Percentiles rank a stretch among this genome's conserved stretches.
Evolutionary conservation across 1,284 basidiomycete genomes (phyloP).

Genomic region (Phellopilus nigrolimitatus): DNA sequence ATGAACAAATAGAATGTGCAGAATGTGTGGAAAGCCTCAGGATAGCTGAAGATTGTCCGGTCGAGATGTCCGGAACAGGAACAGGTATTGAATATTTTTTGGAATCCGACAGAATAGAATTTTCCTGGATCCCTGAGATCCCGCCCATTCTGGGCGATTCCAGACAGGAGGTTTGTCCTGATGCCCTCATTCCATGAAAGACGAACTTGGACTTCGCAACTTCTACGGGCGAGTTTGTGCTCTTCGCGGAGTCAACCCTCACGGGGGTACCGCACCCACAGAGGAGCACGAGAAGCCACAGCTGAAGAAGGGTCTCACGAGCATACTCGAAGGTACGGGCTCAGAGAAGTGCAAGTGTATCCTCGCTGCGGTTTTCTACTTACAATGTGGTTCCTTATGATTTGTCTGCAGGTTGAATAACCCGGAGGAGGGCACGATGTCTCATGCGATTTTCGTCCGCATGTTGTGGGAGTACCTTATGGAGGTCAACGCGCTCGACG

Average conservation of each 20-base stretch:
- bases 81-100: no score
- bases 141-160: no score
- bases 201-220: no score
- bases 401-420: constrained; percentile 86
- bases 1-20: no score
- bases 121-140: no score
- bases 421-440: constrained; percentile 81
- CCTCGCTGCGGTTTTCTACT: constrained; percentile 37
- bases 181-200: no score
- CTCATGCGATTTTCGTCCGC: constrained; percentile 81
- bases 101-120: no score
- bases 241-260: constrained; percentile 50
- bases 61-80: no score
- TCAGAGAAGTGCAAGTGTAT: constrained; percentile 63
- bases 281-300: constrained; percentile 61
- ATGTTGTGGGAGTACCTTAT: constrained; percentile 72
- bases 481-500: constrained; percentile 46
- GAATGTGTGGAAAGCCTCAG: no score
- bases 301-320: constrained; percentile 59
- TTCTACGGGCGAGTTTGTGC: constrained; percentile 83
- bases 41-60: no score
- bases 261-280: constrained; percentile 37
- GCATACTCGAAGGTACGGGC: constrained; percentile 60
- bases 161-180: no score
- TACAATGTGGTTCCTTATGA: constrained; percentile 10